These are phyloP conservation scores for Selenicereus undatus DNA, from an alignment of 148 eudicot species.

Conservation along the genomic window DNA sequence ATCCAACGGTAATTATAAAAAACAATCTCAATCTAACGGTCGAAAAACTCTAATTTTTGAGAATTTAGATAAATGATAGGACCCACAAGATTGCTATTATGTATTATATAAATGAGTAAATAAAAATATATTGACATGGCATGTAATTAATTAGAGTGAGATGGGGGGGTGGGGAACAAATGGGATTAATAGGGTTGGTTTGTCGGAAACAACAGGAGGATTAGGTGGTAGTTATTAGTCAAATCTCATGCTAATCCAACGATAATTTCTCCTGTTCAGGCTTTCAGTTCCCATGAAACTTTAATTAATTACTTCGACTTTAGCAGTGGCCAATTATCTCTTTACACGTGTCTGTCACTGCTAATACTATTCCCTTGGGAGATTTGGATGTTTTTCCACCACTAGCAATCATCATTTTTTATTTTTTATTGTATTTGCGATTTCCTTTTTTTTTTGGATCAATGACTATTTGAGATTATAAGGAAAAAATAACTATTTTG, in stretches of 20 bases:
- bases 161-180: conserved; percentile 13
- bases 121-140: no score
- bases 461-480: no score
- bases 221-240: conserved; percentile 17
- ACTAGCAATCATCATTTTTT: neutral
- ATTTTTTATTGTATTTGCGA: neutral
- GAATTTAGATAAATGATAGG: no score
- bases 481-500: no score
- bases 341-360: neutral
- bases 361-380: neutral
- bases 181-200: conserved; percentile 4
- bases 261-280: no score
- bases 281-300: conserved; percentile 5
- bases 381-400: neutral
- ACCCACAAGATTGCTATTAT: no score
- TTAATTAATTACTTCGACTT: neutral
- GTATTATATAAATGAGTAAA: no score
- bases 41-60: no score
- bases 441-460: no score
- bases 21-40: no score
- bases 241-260: conserved; percentile 26
- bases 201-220: conserved; percentile 15
- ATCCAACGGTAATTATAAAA: no score
- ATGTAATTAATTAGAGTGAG: no score
- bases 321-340: neutral